Evolutionary conservation across 345 rosid species (phyloP).

Genomic region (Microcos paniculata): DNA sequence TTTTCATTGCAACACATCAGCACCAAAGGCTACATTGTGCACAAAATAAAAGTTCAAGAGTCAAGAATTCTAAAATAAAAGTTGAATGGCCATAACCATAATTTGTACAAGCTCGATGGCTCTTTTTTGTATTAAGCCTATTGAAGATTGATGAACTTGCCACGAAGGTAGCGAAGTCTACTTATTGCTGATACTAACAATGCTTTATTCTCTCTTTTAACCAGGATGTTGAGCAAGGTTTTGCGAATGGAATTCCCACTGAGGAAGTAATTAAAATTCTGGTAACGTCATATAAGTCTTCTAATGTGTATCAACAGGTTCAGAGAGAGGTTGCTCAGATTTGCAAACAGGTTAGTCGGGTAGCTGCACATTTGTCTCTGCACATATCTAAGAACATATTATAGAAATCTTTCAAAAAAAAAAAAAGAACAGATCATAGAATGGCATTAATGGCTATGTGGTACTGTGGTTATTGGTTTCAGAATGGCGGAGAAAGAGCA

Average conservation of each 20-base stretch:
- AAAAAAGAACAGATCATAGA: no score
- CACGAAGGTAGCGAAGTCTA: background rate
- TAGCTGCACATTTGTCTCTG: background rate
- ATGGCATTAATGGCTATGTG: background rate
- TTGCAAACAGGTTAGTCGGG: slow-evolving; percentile 26
- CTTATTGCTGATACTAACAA: background rate
- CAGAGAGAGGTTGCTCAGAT: slow-evolving; percentile 26
- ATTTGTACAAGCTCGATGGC: no score
- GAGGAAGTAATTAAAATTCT: slow-evolving; percentile 46
- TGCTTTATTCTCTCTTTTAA: background rate
- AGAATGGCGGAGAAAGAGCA: slow-evolving; percentile 15
- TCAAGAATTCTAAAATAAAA: no score
- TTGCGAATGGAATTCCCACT: slow-evolving; percentile 17
- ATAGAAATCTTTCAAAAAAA: background rate
- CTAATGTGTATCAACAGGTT: slow-evolving; percentile 30
- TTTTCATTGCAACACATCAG: no score
- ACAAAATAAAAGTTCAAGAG: no score
- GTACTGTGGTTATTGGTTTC: background rate
- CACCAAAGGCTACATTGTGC: no score
- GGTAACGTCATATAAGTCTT: slow-evolving; percentile 39
- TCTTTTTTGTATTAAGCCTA: no score
- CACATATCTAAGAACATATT: background rate
- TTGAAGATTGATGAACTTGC: background rate
- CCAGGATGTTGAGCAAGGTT: slow-evolving; percentile 49
- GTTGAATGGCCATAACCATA: no score